phyloP scores from a whole-genome alignment of 371 early-diverging fungal species.

The Actinomortierella wolfii region DNA sequence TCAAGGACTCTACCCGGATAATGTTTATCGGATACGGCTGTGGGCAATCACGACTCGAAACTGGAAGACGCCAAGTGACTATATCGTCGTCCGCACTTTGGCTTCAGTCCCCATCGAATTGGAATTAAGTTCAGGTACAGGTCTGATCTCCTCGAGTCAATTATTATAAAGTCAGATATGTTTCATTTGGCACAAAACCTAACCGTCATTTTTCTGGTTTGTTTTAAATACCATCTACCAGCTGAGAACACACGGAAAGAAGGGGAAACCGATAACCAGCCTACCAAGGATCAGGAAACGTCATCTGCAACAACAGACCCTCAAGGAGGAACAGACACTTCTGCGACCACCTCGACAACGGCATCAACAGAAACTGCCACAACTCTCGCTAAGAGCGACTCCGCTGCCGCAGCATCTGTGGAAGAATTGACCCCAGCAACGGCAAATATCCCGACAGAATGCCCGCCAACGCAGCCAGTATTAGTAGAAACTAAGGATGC shows the following conservation, averaged over 20 bases:
- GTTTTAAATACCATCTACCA: background rate
- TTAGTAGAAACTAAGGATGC: too few relatives aligned
- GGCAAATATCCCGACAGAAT: too few relatives aligned
- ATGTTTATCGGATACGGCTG: constrained; percentile 51
- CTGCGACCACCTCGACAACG: background rate
- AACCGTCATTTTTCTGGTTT: too few relatives aligned
- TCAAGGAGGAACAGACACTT: background rate
- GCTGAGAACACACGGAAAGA: constrained; percentile 29
- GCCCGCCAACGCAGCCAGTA: too few relatives aligned
- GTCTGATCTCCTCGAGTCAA: background rate
- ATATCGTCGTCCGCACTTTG: constrained; percentile 47
- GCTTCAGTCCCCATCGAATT: constrained; percentile 38
- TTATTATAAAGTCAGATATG: background rate
- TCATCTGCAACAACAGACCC: background rate
- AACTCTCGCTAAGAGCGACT: background rate
- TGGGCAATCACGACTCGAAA: constrained; percentile 55
- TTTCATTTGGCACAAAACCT: too few relatives aligned
- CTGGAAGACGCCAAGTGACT: constrained; percentile 49
- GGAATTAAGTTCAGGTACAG: constrained; percentile 41
- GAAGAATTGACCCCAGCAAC: too few relatives aligned
- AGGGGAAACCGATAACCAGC: constrained; percentile 23
- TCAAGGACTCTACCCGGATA: constrained; percentile 48
- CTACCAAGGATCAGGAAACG: constrained; percentile 9
- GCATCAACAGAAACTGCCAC: background rate
- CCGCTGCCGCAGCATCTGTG: too few relatives aligned